Base-by-base conservation (phyloP, 2,329 filamentous ascomycete species). In the Blastomyces emzantsi region DNA sequence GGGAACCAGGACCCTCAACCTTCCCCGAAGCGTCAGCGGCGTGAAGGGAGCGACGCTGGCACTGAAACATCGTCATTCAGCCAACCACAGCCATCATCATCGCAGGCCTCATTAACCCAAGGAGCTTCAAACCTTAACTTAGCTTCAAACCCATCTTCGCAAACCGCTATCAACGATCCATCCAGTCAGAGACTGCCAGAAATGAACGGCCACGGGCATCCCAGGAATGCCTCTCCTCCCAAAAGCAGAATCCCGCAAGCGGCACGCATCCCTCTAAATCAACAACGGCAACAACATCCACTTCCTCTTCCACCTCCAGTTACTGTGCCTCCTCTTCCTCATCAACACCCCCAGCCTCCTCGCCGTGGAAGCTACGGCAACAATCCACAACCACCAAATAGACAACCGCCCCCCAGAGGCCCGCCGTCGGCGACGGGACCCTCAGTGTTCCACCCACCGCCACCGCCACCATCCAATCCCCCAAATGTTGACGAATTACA, bases 1-100 rank as follows among this genome's bases (percentile, higher is more conserved):
- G 33, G 22, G 7, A 39, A 22, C 2, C 61, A 61, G 6, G 62
- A 62, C 55, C 62, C 54, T 19, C 69, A 69, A 55, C 72, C 71
- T 22, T 77, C 75, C 3, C 74, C 74, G 3, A 77, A 77, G 64
- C 74, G 75, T 28, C 73, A 71, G 55, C 71, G 75, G n/a, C 62
- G 64, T 41, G 60, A 64, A 36, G 57, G 47, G 11, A 62, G 61
- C 33, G 61, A 61, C 13, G 30, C 49, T 36, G 60, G 30, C 25
- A 33, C n/a, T 51, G 56, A 47, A 54, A n/a, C 60, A 56, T 41
- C 52, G 4, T 54, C 52, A 36, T 61, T 57, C 17, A 52, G 6
- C 25, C 52, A 52, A 51, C 30, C 59, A 25, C 57, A 63, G 30
- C 22, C 54, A 30, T 19, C 39, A n/a, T 62, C 59, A 19, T 63